Evolutionary conservation across 1,284 basidiomycete species (phyloP).

Genomic region (Polyporus tsugae): DNA sequence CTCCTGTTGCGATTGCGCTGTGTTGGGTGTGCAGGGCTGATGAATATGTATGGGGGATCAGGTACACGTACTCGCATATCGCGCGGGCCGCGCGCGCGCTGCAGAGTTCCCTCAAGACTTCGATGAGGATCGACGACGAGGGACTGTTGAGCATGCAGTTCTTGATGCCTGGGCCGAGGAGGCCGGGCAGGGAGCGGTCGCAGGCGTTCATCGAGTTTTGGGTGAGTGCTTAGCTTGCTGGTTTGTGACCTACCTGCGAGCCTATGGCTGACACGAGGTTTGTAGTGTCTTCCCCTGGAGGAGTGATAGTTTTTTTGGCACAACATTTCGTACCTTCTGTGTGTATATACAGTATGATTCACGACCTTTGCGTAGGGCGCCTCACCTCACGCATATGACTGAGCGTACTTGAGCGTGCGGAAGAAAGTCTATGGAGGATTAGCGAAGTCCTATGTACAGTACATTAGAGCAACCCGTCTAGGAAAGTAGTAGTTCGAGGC

Average conservation of each 20-base stretch:
- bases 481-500: conserved; percentile 42
- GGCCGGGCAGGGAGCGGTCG: conserved; percentile 51
- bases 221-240: conserved; percentile 53
- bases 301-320: conserved; percentile 37
- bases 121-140: conserved; percentile 81
- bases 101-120: conserved; percentile 85
- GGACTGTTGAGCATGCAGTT: conserved; percentile 89
- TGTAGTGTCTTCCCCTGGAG: conserved; percentile 62
- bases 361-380: background rate
- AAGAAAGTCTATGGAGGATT: conserved; percentile 15
- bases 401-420: background rate
- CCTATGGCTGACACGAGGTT: conserved; percentile 10
- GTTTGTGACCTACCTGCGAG: too few relatives aligned
- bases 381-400: background rate
- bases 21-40: background rate
- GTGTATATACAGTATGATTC: background rate
- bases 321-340: background rate
- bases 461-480: conserved; percentile 55
- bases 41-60: conserved; percentile 41
- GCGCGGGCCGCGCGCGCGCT: conserved; percentile 75
- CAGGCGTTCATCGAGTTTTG: conserved; percentile 86
- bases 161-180: conserved; percentile 75
- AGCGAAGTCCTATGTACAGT: conserved; percentile 21
- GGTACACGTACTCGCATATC: conserved; percentile 84
- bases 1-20: background rate